Percentiles rank a stretch among this genome's conserved stretches.
phyloP scores from a whole-genome alignment of 106 monocot species.

The Apostasia ramifera region DNA sequence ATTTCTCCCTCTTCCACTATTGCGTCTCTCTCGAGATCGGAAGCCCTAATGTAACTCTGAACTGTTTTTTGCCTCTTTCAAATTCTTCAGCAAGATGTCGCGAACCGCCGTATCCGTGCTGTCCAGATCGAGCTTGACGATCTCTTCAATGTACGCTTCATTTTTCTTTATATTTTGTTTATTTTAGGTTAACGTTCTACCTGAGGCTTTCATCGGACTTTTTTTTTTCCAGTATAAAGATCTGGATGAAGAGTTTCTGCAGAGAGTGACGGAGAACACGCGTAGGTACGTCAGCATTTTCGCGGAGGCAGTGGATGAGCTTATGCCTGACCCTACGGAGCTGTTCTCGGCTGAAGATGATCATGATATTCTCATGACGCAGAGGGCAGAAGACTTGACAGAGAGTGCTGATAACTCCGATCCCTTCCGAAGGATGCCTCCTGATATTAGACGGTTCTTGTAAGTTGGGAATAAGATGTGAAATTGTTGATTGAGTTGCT shows the following conservation, averaged over 20 bases:
- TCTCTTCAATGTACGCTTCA: slow-evolving; percentile 59
- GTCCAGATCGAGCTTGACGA: slow-evolving; percentile 96
- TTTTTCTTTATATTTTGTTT: not conserved
- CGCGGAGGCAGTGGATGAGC: slow-evolving; percentile 73
- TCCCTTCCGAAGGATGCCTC: slow-evolving; percentile 78
- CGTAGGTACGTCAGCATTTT: slow-evolving; percentile 73
- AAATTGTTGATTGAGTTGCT: too few relatives aligned
- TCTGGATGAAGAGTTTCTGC: slow-evolving; percentile 80
- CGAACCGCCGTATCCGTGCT: slow-evolving; percentile 70
- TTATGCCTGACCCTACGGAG: slow-evolving; percentile 90
- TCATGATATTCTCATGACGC: slow-evolving; percentile 90
- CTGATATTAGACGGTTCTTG: slow-evolving; percentile 93
- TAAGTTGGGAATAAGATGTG: slow-evolving; percentile 21
- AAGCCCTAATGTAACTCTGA: slow-evolving; percentile 10
- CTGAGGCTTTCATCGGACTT: not conserved
- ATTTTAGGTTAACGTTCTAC: not conserved
- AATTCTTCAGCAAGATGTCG: slow-evolving; percentile 77
- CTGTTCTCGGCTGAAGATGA: slow-evolving; percentile 71
- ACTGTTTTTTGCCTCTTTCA: not conserved
- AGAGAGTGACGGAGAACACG: slow-evolving; percentile 84
- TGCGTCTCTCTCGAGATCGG: not conserved
- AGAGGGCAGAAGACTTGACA: slow-evolving; percentile 69
- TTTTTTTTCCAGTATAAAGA: slow-evolving; percentile 64
- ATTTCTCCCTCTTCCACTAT: not conserved
- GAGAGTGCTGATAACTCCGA: slow-evolving; percentile 58